A percentile compares a stretch with the other conserved stretches of the same genome.
Evolutionary conservation across 2,329 filamentous ascomycete genomes (phyloP).

Genomic region (Hymenoscyphus fraxineus): DNA sequence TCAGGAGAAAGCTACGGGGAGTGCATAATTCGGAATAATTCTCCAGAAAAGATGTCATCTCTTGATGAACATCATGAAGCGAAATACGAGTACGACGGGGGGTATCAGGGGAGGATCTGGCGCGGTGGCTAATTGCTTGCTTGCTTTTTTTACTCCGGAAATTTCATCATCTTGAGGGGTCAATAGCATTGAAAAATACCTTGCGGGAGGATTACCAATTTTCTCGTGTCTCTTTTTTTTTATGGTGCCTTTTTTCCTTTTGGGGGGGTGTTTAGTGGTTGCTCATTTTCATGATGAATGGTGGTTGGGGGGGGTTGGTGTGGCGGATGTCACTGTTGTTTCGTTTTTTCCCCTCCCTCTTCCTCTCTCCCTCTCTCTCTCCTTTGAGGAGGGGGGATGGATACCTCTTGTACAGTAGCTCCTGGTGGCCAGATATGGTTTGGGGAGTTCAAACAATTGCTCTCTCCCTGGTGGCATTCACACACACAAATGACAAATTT

Average conservation of each 20-base stretch:
- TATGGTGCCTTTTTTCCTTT: background rate
- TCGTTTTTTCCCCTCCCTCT: background rate
- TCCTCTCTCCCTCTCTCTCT: background rate
- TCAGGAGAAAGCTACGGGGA: conserved; percentile 19
- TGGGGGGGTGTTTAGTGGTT: background rate
- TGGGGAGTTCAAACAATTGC: background rate
- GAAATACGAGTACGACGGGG: background rate
- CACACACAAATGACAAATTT: too few species aligned
- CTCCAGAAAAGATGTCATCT: conserved; percentile 11
- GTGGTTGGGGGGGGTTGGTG: too few species aligned
- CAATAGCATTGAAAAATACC: background rate
- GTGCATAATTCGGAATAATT: conserved; percentile 29
- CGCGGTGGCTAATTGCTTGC: background rate
- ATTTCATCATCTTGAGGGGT: background rate
- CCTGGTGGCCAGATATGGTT: background rate
- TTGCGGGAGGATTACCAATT: background rate
- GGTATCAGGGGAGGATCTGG: background rate
- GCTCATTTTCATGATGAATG: background rate
- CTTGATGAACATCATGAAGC: conserved; percentile 5
- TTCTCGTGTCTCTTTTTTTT: background rate
- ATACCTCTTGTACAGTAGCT: background rate
- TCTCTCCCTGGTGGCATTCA: background rate
- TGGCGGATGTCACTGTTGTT: too few species aligned
- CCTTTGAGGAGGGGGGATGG: background rate
- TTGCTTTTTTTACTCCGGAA: background rate